phyloP scores from a whole-genome alignment of 2,329 filamentous ascomycete species.

The Colletotrichum musicola region DNA sequence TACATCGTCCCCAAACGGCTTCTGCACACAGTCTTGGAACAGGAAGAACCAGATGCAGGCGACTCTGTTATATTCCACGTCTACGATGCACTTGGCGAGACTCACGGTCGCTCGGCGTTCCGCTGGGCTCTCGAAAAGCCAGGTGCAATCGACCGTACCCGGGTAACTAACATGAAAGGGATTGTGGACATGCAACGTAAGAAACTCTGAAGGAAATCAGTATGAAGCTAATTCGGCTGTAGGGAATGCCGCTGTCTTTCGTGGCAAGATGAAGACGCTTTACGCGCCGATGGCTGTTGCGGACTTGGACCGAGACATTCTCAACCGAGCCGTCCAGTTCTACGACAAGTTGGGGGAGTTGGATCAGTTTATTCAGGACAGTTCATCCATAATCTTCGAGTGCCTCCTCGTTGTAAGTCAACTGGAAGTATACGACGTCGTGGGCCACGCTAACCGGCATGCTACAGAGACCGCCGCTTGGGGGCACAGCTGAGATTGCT shows the following conservation, averaged over 20 bases:
- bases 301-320: slow-evolving; percentile 8
- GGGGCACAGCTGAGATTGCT: slow-evolving; percentile 18
- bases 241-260: slow-evolving; percentile 16
- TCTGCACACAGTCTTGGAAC: slow-evolving; percentile 8
- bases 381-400: slow-evolving; percentile 17
- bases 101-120: slow-evolving; percentile 14
- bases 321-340: slow-evolving; percentile 10
- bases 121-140: slow-evolving; percentile 22
- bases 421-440: neutral
- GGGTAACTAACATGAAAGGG: slow-evolving; percentile 30
- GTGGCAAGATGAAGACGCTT: slow-evolving; percentile 29
- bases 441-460: neutral
- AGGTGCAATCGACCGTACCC: slow-evolving; percentile 21
- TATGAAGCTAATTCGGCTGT: neutral
- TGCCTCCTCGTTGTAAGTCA: slow-evolving; percentile 18
- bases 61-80: slow-evolving; percentile 23
- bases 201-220: no score
- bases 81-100: slow-evolving; percentile 24
- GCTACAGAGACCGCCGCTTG: slow-evolving; percentile 15
- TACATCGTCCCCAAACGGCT: slow-evolving; percentile 26
- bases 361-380: slow-evolving; percentile 15
- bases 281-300: slow-evolving; percentile 29
- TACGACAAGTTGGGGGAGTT: slow-evolving; percentile 11
- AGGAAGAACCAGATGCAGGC: slow-evolving; percentile 1
- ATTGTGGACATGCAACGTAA: slow-evolving; percentile 22